Base-by-base conservation (phyloP, 768 basidiomycete genomes). In the Hypholoma fasciculare region DNA sequence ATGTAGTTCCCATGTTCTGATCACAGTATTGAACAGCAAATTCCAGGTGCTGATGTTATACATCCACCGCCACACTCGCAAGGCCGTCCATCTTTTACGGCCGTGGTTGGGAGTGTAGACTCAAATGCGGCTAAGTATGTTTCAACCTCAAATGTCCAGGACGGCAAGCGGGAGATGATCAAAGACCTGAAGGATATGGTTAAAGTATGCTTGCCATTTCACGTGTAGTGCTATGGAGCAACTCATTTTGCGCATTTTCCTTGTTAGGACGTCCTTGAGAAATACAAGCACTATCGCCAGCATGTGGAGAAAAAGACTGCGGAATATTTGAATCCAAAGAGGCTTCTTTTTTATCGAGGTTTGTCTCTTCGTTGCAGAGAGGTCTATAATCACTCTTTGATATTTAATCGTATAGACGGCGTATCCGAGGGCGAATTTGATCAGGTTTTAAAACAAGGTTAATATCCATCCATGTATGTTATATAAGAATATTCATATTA, bases 341-440 rank as follows among this genome's bases (percentile, higher is more conserved):
- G 89, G 1, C 81, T 92, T 38, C 82, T 92, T 50, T 90, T 91
- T 71, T 92, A 86, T 68, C 81, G 89, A 62, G 87, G 88, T 88
- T 70, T 60, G 2, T 36, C 30, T 82, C 52, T 23, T 72, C 52
- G 12, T 27, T 39, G 6, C 6, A 9, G 9, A 37, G 17, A 26
- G 17, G 27, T 17, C 9, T 34, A 34, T 34, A 34, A 7, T 34
- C 7, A 6, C 9, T 34, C 6, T 34, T 9, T 34, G 30, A 34
- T 34, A 27, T 62, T 67, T 57, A 69, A 7, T n/a, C 7, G n/a
- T 9, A 11, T 26, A 82, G 82, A 82, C 66, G 82, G 82, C 44
- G 82, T 83, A 40, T 83, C 82, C 1, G 82, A 83, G 66, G 80
- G 80, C 0, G 76, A 83, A 49, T 82, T 81, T 55, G 65, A 74